Evolutionary conservation across 208 protist species (phyloP).

Genomic region (Trypanosoma congolense): DNA sequence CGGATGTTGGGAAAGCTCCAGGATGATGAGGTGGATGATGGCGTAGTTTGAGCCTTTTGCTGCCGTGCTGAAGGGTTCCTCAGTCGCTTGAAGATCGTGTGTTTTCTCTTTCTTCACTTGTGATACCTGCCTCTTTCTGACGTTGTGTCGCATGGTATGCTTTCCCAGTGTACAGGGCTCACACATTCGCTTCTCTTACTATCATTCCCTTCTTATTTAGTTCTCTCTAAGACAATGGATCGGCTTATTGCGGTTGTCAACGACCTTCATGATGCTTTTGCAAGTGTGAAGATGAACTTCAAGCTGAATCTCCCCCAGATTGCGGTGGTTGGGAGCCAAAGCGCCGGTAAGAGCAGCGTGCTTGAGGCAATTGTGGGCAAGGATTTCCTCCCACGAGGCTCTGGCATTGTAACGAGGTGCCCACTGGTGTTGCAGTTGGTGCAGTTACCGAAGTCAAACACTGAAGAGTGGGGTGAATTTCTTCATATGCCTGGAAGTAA

Average conservation of each 20-base stretch:
- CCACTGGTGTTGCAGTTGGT: constrained; percentile 98
- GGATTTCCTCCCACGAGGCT: constrained; percentile 98
- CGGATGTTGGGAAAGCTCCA: neutral
- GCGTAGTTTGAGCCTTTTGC: neutral
- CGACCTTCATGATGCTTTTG: constrained; percentile 95
- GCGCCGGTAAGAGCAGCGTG: constrained; percentile 96
- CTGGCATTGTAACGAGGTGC: constrained; percentile 98
- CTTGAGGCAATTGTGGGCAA: constrained; percentile 99
- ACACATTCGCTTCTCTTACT: too few relatives aligned
- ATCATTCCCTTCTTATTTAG: neutral
- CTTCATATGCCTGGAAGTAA: constrained; percentile 85
- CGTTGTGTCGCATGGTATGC: too few relatives aligned
- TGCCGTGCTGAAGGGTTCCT: too few relatives aligned
- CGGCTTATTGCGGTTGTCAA: constrained; percentile 97
- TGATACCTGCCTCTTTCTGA: too few relatives aligned
- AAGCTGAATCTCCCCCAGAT: constrained; percentile 98
- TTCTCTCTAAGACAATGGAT: constrained; percentile 76
- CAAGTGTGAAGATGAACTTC: constrained; percentile 87
- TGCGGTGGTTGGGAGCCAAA: constrained; percentile 97
- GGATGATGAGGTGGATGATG: constrained; percentile 2
- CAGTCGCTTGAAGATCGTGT: too few relatives aligned
- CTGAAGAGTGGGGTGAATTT: constrained; percentile 87
- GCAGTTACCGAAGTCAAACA: constrained; percentile 54
- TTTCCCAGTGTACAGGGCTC: too few relatives aligned
- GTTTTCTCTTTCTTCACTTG: too few relatives aligned